Base-by-base conservation (phyloP, 1,284 basidiomycete genomes). In the Ganoderma sp. region DNA sequence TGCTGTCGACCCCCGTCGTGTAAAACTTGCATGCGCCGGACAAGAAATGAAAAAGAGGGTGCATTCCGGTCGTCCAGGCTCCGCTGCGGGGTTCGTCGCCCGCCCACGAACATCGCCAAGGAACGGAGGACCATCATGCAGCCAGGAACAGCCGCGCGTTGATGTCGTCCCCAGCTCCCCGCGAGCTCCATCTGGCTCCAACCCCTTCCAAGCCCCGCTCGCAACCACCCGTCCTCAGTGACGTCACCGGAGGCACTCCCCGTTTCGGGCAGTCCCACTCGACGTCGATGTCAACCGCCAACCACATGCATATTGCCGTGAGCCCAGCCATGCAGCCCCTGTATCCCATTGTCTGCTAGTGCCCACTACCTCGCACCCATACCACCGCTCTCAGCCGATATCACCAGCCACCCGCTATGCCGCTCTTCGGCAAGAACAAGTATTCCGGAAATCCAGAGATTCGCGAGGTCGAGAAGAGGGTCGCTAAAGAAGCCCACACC, bases 391-490 rank as follows among this genome's bases (percentile, higher is more conserved):
- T 41, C 28, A 43, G 37, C 12, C 32, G 54, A 22, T 19, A 54
- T 17, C 64, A 37, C 42, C 43, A 14, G 28, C 48, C 50, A 19
- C 37, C 37, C n/a, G 56, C 56, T 68, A 78, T 75, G 74, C 73
- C 72, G 54, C 71, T 75, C 61, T 75, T 74, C 71, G 73, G 70
- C 65, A 67, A 68, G 17, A 15, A 22, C 50, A 76, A 71, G 41
- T 66, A 62, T 68, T 74, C 74, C 45, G 70, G 69, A 59, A 73
- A 77, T 68, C 69, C 76, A 7, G 75, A 78, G 45, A 69, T 75
- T 65, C 86, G 84, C 76, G 80, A 83, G 72, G 71, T 84, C 58
- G 85, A 88, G 73, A 85, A 84, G 67, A 76, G 79, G 39, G 76
- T 86, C 48, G 73, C 78, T 7, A 82, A 81, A 66, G 86, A 87